Conservation (phyloP, 2,329 filamentous ascomycete species). For the Graphium sp. region DNA sequence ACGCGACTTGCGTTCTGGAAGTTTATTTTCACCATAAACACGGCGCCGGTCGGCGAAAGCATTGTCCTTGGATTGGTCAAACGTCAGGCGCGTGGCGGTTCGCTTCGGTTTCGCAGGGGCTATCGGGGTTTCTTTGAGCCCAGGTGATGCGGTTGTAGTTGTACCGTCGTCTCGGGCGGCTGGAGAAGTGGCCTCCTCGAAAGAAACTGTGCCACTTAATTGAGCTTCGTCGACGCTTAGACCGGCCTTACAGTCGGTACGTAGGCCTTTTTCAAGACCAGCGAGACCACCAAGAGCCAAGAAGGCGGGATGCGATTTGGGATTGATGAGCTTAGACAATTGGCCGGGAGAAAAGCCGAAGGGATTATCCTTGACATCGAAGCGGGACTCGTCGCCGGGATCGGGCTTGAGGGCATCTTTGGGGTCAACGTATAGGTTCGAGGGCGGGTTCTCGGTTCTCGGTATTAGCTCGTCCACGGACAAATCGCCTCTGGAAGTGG, state of each 20-base stretch:
- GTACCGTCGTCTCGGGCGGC: neutral
- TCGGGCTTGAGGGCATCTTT: conserved; percentile 51
- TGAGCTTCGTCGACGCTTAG: conserved; percentile 52
- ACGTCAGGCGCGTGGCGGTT: neutral
- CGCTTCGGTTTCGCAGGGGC: conserved; percentile 1
- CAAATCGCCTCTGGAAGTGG: no score
- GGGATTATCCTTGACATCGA: conserved; percentile 47
- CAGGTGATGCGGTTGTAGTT: neutral
- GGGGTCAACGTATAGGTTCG: conserved; percentile 8
- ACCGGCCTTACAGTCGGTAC: conserved; percentile 46
- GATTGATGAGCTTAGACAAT: conserved; percentile 60
- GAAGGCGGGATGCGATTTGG: conserved; percentile 60
- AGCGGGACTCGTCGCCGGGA: conserved; percentile 54
- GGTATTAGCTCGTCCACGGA: no score
- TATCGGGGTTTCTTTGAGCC: neutral
- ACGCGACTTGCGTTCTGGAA: conserved; percentile 47
- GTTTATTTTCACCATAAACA: conserved; percentile 39
- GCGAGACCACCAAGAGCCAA: conserved; percentile 56
- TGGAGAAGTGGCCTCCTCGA: conserved; percentile 37
- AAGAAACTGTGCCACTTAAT: conserved; percentile 45
- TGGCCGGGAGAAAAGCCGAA: conserved; percentile 62
- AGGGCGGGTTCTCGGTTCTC: neutral
- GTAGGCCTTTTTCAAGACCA: conserved; percentile 57
- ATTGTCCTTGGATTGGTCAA: conserved; percentile 4
- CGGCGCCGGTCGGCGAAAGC: conserved; percentile 32